A percentile compares a stretch with the other conserved stretches of the same genome.
Conservation (phyloP, 1,139 yeast genomes). For the Kurtzmaniella quercitrusa region DNA sequence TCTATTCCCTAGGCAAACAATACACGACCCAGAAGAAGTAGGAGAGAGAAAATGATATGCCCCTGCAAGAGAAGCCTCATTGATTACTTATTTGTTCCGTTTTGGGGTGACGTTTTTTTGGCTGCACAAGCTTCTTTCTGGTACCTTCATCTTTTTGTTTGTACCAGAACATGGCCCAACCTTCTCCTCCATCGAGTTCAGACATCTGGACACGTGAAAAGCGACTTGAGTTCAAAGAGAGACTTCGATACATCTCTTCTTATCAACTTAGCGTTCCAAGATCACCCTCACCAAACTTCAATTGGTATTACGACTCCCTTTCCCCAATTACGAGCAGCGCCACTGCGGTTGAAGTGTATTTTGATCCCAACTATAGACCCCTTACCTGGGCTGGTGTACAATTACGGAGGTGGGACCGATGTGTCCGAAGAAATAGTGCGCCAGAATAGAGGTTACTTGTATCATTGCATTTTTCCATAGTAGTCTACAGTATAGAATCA, state of each 20-base stretch:
- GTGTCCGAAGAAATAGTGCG: too few relatives aligned
- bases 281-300: neutral
- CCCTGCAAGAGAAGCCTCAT: neutral
- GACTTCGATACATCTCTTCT: slow-evolving; percentile 2
- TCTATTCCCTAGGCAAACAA: too few relatives aligned
- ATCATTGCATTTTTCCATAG: too few relatives aligned
- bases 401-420: too few relatives aligned
- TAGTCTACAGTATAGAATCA: too few relatives aligned
- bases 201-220: neutral
- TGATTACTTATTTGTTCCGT: neutral
- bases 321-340: neutral
- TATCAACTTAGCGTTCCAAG: slow-evolving; percentile 1
- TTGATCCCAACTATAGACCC: neutral
- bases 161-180: neutral
- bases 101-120: neutral
- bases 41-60: neutral
- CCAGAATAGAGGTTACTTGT: too few relatives aligned
- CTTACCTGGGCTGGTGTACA: neutral
- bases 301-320: too few relatives aligned
- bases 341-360: neutral
- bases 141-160: neutral
- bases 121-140: neutral
- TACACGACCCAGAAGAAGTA: too few relatives aligned
- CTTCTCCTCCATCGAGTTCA: neutral
- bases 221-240: neutral